These are phyloP conservation scores for Aspergillus sclerotioniger DNA, from an alignment of 495 filamentous ascomycete genomes.

Conservation along the genomic window DNA sequence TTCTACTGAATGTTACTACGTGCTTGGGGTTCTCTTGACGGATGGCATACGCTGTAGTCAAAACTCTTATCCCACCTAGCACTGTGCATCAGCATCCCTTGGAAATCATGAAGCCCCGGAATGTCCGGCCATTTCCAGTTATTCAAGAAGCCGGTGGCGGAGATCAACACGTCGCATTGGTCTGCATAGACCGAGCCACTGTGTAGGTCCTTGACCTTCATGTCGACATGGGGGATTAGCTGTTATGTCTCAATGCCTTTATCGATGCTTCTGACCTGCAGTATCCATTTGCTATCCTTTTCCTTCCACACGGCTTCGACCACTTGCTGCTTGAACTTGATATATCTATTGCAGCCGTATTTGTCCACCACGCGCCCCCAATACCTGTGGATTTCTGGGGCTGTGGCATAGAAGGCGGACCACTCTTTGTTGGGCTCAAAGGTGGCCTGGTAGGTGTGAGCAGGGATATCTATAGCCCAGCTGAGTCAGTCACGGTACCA, in stretches of 20 bases:
- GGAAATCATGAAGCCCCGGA: slow-evolving; percentile 50
- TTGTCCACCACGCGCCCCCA: slow-evolving; percentile 46
- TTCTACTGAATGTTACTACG: slow-evolving; percentile 29
- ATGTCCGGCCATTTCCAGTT: slow-evolving; percentile 57
- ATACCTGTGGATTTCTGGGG: slow-evolving; percentile 59
- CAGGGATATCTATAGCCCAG: slow-evolving; percentile 33
- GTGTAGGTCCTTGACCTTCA: slow-evolving; percentile 40
- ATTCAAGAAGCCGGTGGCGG: slow-evolving; percentile 57
- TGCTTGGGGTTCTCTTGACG: slow-evolving; percentile 10
- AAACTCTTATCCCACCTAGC: slow-evolving; percentile 49
- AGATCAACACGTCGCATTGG: slow-evolving; percentile 54
- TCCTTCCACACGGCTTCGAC: slow-evolving; percentile 41
- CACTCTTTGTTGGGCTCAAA: slow-evolving; percentile 58
- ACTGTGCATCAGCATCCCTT: slow-evolving; percentile 55
- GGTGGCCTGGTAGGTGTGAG: slow-evolving; percentile 50
- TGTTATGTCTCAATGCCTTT: neutral
- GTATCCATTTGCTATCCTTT: slow-evolving; percentile 42
- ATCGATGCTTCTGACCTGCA: slow-evolving; percentile 30
- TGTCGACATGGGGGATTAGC: neutral
- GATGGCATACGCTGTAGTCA: slow-evolving; percentile 29
- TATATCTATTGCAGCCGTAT: slow-evolving; percentile 39
- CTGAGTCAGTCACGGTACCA: neutral
- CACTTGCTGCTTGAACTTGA: slow-evolving; percentile 41
- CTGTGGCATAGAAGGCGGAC: slow-evolving; percentile 56
- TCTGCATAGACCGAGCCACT: slow-evolving; percentile 38